Base-by-base conservation (phyloP, 2,329 filamentous ascomycete genomes). In the Penicillium griseofulvum region DNA sequence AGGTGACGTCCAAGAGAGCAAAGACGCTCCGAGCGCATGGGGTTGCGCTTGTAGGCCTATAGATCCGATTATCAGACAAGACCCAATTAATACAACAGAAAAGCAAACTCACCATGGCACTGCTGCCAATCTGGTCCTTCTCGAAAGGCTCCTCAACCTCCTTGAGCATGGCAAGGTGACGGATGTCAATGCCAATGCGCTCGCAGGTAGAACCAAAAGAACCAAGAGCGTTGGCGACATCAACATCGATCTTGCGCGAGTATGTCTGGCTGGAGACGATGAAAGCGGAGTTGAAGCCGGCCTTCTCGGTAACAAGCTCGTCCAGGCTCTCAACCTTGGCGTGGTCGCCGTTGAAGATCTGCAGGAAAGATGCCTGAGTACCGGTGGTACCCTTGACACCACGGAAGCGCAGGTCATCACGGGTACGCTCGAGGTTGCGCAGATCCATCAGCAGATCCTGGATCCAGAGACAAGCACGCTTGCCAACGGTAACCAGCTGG, bases 101-200 rank as follows among this genome's bases (percentile, higher is more conserved):
- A 29, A 17, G 22, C 12, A 8, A 52, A 61, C 68, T 55, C 33
- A 74, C 71, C 81, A 84, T 83, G 8, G 85, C 85, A 45, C 79
- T 83, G 42, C 80, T 84, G 28, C 87, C 89, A 63, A 92, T 91
- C 75, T 95, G 90, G 62, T 86, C 83, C 65, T 85, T 85, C 76
- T 92, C 89, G 65, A 91, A 90, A 0, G 89, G 90, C 78, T 92
- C 89, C 69, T 95, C 91, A 55, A 94, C 79, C 73, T 95, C 90
- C 80, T 96, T 95, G 75, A 86, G 82, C 67, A 82, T 80, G 6
- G 87, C 87, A 45, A 93, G 78, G 68, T 90, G 87, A 46, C 89
- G 81, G 62, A 94, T 88, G 65, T 93, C 89, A 44, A 82, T 81
- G 46, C 84, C 83, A 57, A 95, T 92, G 56, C 87, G 84, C 68